Evolutionary conservation across 768 basidiomycete genomes (phyloP), one percentile per base, ranked within the genome.

Genomic region (Plicaturopsis crispa): DNA sequence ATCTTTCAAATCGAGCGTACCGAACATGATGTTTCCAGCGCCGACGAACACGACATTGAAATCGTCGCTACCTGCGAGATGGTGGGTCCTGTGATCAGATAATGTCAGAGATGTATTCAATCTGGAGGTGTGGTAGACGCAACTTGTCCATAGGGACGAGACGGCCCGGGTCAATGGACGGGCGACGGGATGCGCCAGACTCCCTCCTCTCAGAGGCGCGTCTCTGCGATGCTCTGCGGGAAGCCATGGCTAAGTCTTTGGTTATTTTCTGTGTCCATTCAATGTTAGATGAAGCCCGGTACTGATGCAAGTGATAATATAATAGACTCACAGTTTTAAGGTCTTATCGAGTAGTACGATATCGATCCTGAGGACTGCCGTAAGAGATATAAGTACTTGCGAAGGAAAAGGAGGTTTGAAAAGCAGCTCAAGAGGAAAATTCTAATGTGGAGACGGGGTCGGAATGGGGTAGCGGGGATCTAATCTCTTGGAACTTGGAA

Each of bases 21-120:
- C 93, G 56, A 98, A 98, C 91, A 96, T 96, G 66, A 97, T 93
- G 65, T 96, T 94, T 12, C 92, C 93, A 19, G 93, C 93, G 36
- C 93, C 93, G 49, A 98, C 70, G 61, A 94, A 92, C 57, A 94
- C 78, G 38, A 98, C 81, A 58, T 96, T 94, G 72, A 96, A 96
- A 53, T 82, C 70, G 48, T 84, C 76, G 34, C 75, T 61, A 12
- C 79, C 81, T 38, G 67, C 67, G 38, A 78, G 54, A 35, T 74
- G 69, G 47, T 62, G 61, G 39, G 62, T 56, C 55, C 74, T 80
- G 59, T 54, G 34, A 0, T 26, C 6, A 36, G 24, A 34, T 20
- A 37, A 20, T 34, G 34, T 34, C 5, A 26, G 36, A 38, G 13
- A 33, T 28, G 37, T 18, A 34, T 30, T 1, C 31, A 37, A 43